A percentile compares a stretch with the other conserved stretches of the same genome.
These are phyloP conservation scores for Tetracladium setigerum DNA, from an alignment of 495 filamentous ascomycete species.

Conservation along the genomic window DNA sequence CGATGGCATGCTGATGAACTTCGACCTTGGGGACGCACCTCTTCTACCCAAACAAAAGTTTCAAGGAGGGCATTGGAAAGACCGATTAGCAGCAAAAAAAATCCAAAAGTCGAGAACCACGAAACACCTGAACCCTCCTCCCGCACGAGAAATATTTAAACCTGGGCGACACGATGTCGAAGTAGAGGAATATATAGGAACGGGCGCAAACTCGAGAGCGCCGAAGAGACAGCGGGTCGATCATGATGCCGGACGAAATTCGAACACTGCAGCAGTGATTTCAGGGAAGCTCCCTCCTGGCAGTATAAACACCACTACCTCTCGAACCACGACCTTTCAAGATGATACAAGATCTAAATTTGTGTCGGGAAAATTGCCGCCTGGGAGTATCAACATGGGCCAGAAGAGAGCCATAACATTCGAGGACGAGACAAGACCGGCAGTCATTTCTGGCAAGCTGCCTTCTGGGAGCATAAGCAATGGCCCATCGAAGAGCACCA, in stretches of 20 bases:
- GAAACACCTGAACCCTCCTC: slow-evolving; percentile 1
- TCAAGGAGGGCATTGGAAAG: slow-evolving; percentile 87
- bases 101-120: slow-evolving; percentile 28
- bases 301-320: slow-evolving; percentile 11
- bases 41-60: slow-evolving; percentile 53
- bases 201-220: slow-evolving; percentile 7
- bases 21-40: slow-evolving; percentile 58
- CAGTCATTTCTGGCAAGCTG: slow-evolving; percentile 7
- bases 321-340: slow-evolving; percentile 7
- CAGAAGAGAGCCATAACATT: neutral
- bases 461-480: slow-evolving; percentile 2
- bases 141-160: slow-evolving; percentile 13
- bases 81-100: slow-evolving; percentile 75
- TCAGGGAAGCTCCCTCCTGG: slow-evolving; percentile 16
- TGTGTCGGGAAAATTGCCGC: slow-evolving; percentile 18
- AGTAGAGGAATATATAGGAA: slow-evolving; percentile 18
- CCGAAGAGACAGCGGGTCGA: slow-evolving; percentile 21
- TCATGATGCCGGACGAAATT: slow-evolving; percentile 5
- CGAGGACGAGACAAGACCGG: slow-evolving; percentile 9
- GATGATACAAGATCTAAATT: slow-evolving; percentile 16
- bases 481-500: slow-evolving; percentile 1
- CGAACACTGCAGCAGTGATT: slow-evolving; percentile 8
- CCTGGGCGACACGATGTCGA: slow-evolving; percentile 10
- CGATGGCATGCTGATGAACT: slow-evolving; percentile 93
- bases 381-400: slow-evolving; percentile 24